Conservation (phyloP, 768 basidiomycete species). For the Pulveroboletus frians region DNA sequence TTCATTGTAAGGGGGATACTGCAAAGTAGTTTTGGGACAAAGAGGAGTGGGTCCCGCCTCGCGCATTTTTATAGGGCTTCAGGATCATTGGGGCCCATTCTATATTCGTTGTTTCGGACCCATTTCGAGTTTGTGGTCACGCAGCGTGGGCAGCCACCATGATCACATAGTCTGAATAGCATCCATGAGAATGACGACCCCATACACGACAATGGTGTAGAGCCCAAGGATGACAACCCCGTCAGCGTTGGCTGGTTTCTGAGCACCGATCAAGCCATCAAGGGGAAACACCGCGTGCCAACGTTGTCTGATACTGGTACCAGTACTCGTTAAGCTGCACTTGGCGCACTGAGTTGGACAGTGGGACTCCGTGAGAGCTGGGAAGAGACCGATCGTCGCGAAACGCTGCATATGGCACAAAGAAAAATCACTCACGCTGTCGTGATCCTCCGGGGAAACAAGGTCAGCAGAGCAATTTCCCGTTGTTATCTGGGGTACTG, state of each 20-base stretch:
- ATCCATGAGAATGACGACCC: too few relatives aligned
- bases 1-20: slow-evolving; percentile 16
- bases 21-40: not conserved
- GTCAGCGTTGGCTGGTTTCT: not conserved
- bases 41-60: not conserved
- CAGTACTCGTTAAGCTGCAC: not conserved
- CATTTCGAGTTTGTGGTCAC: slow-evolving; percentile 4
- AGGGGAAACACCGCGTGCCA: not conserved
- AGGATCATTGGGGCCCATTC: not conserved
- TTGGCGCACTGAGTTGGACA: too few relatives aligned
- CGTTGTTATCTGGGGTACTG: too few relatives aligned
- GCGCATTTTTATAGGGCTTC: slow-evolving; percentile 12
- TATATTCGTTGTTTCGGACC: not conserved
- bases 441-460: too few relatives aligned
- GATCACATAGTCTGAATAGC: slow-evolving; percentile 1
- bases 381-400: too few relatives aligned
- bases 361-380: too few relatives aligned
- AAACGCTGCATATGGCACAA: too few relatives aligned
- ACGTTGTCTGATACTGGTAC: not conserved
- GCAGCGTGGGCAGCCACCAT: slow-evolving; percentile 8
- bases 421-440: too few relatives aligned
- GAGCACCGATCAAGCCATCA: not conserved
- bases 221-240: too few relatives aligned
- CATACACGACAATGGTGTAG: not conserved
- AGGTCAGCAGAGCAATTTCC: too few relatives aligned